Conservation (phyloP, 2,329 filamentous ascomycete species). For the Hypoxylon sp. region DNA sequence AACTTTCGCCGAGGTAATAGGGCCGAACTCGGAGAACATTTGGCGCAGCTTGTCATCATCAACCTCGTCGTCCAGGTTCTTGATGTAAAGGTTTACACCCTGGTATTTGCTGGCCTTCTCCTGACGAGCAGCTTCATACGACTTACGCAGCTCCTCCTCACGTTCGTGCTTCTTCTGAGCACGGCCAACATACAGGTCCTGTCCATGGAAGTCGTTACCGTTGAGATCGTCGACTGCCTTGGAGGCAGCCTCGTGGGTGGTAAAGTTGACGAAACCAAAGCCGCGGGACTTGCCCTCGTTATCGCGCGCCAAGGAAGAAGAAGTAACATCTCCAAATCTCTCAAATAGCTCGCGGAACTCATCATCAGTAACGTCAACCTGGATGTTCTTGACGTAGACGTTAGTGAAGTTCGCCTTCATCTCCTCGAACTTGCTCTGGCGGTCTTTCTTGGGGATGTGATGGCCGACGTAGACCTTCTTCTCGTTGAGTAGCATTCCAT, state of each 20-base stretch:
- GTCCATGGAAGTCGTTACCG: conserved; percentile 89
- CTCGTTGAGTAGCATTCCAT: conserved; percentile 99
- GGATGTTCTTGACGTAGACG: conserved; percentile 99
- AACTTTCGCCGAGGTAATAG: conserved; percentile 98
- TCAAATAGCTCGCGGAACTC: conserved; percentile 95
- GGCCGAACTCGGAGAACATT: conserved; percentile 90
- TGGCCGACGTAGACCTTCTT: conserved; percentile 99
- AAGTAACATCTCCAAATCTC: conserved; percentile 93
- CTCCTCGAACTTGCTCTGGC: conserved; percentile 99
- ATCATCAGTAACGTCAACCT: conserved; percentile 84
- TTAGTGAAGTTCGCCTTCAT: conserved; percentile 99
- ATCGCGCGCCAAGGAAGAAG: conserved; percentile 91
- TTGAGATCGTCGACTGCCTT: conserved; percentile 93
- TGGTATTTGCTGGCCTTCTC: conserved; percentile 99
- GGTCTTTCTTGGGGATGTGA: conserved; percentile 99
- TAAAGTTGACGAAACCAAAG: conserved; percentile 96
- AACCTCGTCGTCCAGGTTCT: conserved; percentile 96
- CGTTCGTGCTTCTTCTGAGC: conserved; percentile 99
- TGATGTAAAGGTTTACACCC: conserved; percentile 99
- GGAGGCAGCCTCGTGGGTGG: conserved; percentile 86
- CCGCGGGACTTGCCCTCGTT: conserved; percentile 92
- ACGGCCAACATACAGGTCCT: conserved; percentile 97
- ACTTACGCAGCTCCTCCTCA: conserved; percentile 98
- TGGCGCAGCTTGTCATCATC: conserved; percentile 98
- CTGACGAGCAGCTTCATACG: conserved; percentile 95